Evolutionary conservation across 306 rosid genomes (phyloP).

Genomic region (Trifolium pratense): DNA sequence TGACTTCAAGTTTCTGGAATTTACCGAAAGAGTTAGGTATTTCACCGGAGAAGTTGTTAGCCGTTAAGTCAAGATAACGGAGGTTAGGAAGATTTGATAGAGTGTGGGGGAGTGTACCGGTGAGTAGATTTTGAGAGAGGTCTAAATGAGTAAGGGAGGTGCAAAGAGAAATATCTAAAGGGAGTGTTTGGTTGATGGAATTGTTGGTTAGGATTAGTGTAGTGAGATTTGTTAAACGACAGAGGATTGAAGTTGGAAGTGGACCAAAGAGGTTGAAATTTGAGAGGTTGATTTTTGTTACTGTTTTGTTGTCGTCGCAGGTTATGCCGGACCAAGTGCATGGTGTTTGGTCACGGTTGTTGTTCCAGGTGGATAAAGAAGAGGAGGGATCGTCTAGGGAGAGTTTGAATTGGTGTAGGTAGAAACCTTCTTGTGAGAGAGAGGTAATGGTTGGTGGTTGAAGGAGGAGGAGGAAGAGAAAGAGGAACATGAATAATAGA

Average conservation of each 20-base stretch:
- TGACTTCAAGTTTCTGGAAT: conserved; percentile 66
- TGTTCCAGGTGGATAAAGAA: conserved; percentile 67
- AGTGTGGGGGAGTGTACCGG: conserved; percentile 66
- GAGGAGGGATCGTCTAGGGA: conserved; percentile 61
- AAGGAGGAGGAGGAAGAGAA: conserved; percentile 27
- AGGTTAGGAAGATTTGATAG: conserved; percentile 60
- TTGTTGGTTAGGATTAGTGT: conserved; percentile 64
- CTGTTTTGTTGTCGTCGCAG: conserved; percentile 60
- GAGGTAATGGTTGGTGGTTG: conserved; percentile 4
- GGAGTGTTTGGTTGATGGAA: conserved; percentile 72
- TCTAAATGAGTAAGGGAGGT: conserved; percentile 59
- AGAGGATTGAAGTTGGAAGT: conserved; percentile 60
- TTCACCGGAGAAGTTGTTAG: conserved; percentile 79
- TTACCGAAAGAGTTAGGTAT: conserved; percentile 60
- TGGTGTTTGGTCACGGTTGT: conserved; percentile 52
- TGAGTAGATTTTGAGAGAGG: conserved; percentile 82
- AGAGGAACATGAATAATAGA: conserved; percentile 9
- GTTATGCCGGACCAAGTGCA: conserved; percentile 71
- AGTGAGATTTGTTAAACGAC: conserved; percentile 61
- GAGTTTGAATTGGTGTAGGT: conserved; percentile 58
- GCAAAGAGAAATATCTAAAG: conserved; percentile 57
- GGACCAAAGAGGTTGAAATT: conserved; percentile 61
- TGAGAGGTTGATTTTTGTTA: conserved; percentile 62
- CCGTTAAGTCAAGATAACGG: conserved; percentile 68
- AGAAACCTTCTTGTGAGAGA: conserved; percentile 69